Conservation (phyloP, 192 early-diverging fungal species). For the Geranomyces variabilis region DNA sequence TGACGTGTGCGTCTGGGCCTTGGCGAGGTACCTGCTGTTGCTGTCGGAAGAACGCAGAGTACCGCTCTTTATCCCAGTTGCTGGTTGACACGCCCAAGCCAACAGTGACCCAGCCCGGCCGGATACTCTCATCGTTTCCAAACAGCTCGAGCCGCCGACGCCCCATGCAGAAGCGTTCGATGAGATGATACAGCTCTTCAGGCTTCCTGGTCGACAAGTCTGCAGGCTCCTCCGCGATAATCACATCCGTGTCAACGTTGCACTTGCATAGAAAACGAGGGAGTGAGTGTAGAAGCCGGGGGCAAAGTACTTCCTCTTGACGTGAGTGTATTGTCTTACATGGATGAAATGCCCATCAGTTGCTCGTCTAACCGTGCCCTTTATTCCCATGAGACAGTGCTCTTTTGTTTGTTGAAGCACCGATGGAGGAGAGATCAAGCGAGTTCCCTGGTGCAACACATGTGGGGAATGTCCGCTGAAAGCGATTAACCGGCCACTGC, state of each 20-base stretch:
- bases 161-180: slow-evolving; percentile 69
- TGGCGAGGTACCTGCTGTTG: slow-evolving; percentile 9
- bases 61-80: slow-evolving; percentile 51
- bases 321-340: too few species aligned
- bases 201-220: slow-evolving; percentile 52
- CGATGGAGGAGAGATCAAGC: slow-evolving; percentile 39
- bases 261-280: slow-evolving; percentile 34
- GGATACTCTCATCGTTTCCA: slow-evolving; percentile 59
- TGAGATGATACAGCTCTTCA: slow-evolving; percentile 64
- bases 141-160: slow-evolving; percentile 65
- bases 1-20: slow-evolving; percentile 5
- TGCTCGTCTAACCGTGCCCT: slow-evolving; percentile 64
- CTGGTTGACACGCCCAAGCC: slow-evolving; percentile 46
- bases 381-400: slow-evolving; percentile 71
- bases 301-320: too few species aligned
- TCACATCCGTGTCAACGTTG: slow-evolving; percentile 71
- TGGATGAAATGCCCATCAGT: slow-evolving; percentile 73
- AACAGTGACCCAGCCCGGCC: slow-evolving; percentile 66
- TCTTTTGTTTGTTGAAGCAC: slow-evolving; percentile 66
- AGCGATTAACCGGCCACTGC: background rate
- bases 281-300: background rate
- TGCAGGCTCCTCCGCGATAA: slow-evolving; percentile 61
- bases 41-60: slow-evolving; percentile 42
- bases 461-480: background rate
- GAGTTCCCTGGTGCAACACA: slow-evolving; percentile 36